A percentile compares a stretch with the other conserved stretches of the same genome.
Evolutionary conservation across 2,329 filamentous ascomycete genomes (phyloP).

Genomic region (Cladosporium velox): DNA sequence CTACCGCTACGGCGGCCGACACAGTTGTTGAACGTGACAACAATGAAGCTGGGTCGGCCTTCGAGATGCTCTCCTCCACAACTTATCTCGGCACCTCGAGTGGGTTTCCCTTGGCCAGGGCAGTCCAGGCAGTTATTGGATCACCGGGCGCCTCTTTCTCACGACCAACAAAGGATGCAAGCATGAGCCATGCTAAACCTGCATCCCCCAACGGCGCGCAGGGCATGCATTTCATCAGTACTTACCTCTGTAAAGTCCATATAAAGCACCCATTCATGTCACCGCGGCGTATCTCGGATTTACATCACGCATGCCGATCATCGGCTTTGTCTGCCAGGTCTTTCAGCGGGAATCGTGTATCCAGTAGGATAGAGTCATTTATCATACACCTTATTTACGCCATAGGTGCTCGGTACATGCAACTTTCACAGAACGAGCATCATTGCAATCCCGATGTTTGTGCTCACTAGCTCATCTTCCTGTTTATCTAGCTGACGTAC

Average conservation of each 20-base stretch:
- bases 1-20: not conserved
- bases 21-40: not conserved
- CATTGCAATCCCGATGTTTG: slow-evolving; percentile 4
- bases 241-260: slow-evolving; percentile 4
- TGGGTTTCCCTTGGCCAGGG: not conserved
- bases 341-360: not conserved
- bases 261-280: slow-evolving; percentile 8
- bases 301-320: not conserved
- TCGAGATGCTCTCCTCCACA: not conserved
- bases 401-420: slow-evolving; percentile 3
- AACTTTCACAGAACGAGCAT: slow-evolving; percentile 4
- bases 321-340: not conserved
- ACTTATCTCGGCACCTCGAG: slow-evolving; percentile 2
- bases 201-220: not conserved
- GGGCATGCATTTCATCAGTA: not conserved
- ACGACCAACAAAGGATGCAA: not conserved
- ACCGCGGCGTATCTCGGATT: not conserved
- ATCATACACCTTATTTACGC: slow-evolving; percentile 6
- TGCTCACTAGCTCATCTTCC: not conserved
- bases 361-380: not conserved
- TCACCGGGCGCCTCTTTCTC: not conserved
- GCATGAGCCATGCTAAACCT: not conserved
- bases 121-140: not conserved
- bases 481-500: not conserved
- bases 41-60: not conserved